Evolutionary conservation across 768 basidiomycete genomes (phyloP), one percentile per base, ranked within the genome.

Genomic region (Holtermannia corniformis): DNA sequence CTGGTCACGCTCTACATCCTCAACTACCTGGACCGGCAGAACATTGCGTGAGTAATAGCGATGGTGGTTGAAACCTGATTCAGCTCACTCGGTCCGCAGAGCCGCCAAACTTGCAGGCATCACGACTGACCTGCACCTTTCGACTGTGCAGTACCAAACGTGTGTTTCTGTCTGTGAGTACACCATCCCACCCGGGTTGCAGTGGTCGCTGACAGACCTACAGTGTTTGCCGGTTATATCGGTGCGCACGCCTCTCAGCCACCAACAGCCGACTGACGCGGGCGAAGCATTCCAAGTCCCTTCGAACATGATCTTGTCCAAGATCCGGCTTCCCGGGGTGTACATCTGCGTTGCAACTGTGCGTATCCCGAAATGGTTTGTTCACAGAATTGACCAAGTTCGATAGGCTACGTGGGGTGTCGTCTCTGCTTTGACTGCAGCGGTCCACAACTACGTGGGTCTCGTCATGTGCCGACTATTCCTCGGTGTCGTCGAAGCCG

Each of bases 301-400:
- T 7, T 67, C 63, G 22, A 70, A 72, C 56, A 67, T 72, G 58
- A 24, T 72, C 25, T 55, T 58, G 11, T 51, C 59, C 23, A 67
- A 67, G 50, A 63, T 67, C 55, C 51, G 47, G 27, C 54, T 54
- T 14, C 68, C 67, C 0, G 63, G 60, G 28, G 37, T 60, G 32
- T 72, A 64, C 50, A 65, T 71, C 50, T 64, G 62, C 47, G 7
- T 44, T 22, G 67, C 55, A 3, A 44, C 28, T 61, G 61, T 61
- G 54, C 27, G 52, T 22, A n/a, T n/a, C n/a, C n/a, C n/a, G n/a
- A n/a, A n/a, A n/a, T n/a, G n/a, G n/a, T n/a, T n/a, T n/a, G n/a
- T 22, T 44, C 10, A 22, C 43, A 7, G 43, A 7, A 10, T 20
- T 22, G 43, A n/a, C n/a, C n/a, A n/a, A n/a, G n/a, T n/a, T 44